Evolutionary conservation across 495 filamentous ascomycete species (phyloP).

Genomic region (Xylaria telfairii): DNA sequence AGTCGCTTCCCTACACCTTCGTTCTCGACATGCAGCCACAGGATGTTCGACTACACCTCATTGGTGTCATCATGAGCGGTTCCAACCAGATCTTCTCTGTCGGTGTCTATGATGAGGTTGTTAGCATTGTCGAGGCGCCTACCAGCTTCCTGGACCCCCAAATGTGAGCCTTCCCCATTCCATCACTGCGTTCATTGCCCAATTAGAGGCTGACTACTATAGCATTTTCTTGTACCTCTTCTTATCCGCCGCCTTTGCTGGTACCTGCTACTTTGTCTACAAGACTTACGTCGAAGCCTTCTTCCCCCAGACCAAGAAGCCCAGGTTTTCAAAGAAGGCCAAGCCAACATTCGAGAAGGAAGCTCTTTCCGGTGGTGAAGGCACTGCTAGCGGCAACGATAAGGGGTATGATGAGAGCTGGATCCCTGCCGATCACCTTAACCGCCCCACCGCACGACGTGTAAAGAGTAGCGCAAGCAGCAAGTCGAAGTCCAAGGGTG

Average conservation of each 20-base stretch:
- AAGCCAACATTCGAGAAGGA: conserved; percentile 69
- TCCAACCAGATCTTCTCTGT: conserved; percentile 75
- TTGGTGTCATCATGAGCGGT: conserved; percentile 70
- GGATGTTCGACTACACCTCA: conserved; percentile 78
- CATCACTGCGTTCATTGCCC: not conserved
- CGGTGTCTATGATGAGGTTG: conserved; percentile 83
- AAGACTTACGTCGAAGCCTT: conserved; percentile 96
- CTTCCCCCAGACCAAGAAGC: conserved; percentile 87
- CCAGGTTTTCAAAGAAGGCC: conserved; percentile 59
- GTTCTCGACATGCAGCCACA: conserved; percentile 91
- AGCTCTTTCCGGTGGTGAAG: conserved; percentile 71
- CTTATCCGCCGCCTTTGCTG: conserved; percentile 76
- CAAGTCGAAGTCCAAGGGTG: conserved; percentile 56
- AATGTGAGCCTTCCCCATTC: conserved; percentile 67
- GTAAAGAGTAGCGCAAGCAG: conserved; percentile 73
- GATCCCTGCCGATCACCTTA: conserved; percentile 92
- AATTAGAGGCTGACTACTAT: conserved; percentile 34
- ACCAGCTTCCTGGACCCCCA: conserved; percentile 95
- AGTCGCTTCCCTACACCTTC: conserved; percentile 81
- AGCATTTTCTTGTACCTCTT: conserved; percentile 98
- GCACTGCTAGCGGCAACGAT: conserved; percentile 61
- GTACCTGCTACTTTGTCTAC: conserved; percentile 93
- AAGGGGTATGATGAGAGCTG: conserved; percentile 93
- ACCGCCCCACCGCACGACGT: conserved; percentile 79
- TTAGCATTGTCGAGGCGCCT: conserved; percentile 89